phyloP scores from a whole-genome alignment of 345 rosid genomes.

The Populus davidiana region DNA sequence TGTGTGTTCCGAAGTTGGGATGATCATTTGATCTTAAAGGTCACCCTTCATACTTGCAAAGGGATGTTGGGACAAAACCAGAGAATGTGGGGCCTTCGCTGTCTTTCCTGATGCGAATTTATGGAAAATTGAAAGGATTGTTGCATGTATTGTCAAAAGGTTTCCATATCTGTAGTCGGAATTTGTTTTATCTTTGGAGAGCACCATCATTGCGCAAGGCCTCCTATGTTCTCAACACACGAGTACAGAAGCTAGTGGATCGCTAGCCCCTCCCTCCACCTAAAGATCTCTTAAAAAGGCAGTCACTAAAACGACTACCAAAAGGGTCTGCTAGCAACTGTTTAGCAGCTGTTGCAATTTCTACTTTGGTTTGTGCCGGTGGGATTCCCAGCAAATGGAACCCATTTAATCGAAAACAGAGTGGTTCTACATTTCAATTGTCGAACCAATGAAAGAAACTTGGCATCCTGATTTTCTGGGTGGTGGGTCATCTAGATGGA shows the following conservation, averaged over 20 bases:
- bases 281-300: constrained; percentile 20
- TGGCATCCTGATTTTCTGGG: constrained; percentile 31
- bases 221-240: constrained; percentile 18
- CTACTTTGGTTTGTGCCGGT: constrained; percentile 27
- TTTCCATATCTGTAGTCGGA: constrained; percentile 32
- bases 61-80: constrained; percentile 16
- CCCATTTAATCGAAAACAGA: constrained; percentile 16
- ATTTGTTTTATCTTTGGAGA: constrained; percentile 23
- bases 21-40: background rate
- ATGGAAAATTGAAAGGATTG: constrained; percentile 5
- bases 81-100: constrained; percentile 13
- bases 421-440: constrained; percentile 26
- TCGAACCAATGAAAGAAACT: constrained; percentile 6
- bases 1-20: background rate
- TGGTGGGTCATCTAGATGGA: constrained; percentile 38
- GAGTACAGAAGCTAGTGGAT: constrained; percentile 44
- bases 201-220: constrained; percentile 40
- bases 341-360: constrained; percentile 21
- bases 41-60: constrained; percentile 1
- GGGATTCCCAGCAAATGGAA: constrained; percentile 36
- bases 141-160: constrained; percentile 9
- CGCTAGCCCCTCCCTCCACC: constrained; percentile 12
- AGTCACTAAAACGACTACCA: constrained; percentile 19
- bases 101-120: constrained; percentile 6
- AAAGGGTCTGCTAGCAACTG: constrained; percentile 18